A percentile compares a stretch with the other conserved stretches of the same genome.
phyloP scores from a whole-genome alignment of 2,329 filamentous ascomycete species.

The Furcasterigmium furcatum region DNA sequence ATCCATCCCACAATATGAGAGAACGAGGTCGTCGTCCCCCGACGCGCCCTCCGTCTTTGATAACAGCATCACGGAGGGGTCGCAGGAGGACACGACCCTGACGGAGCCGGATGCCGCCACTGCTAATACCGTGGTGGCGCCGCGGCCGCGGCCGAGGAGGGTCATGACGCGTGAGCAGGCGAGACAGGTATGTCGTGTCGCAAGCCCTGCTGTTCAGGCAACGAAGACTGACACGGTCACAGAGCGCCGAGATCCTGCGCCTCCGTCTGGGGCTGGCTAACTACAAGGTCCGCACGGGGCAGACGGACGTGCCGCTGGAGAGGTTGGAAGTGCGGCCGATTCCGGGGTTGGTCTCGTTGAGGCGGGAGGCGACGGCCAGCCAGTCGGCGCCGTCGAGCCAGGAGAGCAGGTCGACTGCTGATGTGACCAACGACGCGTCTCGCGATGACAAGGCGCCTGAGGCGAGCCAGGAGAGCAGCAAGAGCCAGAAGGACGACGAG shows the following conservation, averaged over 20 bases:
- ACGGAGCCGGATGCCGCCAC: slow-evolving; percentile 50
- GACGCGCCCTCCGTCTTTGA: slow-evolving; percentile 49
- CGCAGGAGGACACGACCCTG: slow-evolving; percentile 39
- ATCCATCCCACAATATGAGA: background rate
- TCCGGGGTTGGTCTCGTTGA: slow-evolving; percentile 4
- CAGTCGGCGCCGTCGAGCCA: slow-evolving; percentile 14
- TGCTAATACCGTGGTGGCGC: too few species aligned
- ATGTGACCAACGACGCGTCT: slow-evolving; percentile 6
- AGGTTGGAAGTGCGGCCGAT: slow-evolving; percentile 45
- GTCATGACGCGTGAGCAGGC: slow-evolving; percentile 49
- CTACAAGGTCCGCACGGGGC: slow-evolving; percentile 74
- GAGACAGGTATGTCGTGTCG: slow-evolving; percentile 48
- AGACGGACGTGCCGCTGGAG: slow-evolving; percentile 63
- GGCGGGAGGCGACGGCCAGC: slow-evolving; percentile 10
- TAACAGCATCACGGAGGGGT: slow-evolving; percentile 40
- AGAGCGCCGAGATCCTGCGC: slow-evolving; percentile 64
- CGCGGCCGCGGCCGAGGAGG: slow-evolving; percentile 16
- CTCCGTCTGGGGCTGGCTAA: slow-evolving; percentile 68
- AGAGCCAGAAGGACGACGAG: slow-evolving; percentile 7
- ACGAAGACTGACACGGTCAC: slow-evolving; percentile 12
- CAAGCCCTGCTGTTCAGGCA: too few species aligned
- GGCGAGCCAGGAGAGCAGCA: slow-evolving; percentile 6
- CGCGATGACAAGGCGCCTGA: background rate
- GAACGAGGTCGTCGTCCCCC: slow-evolving; percentile 17
- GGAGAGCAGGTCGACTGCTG: slow-evolving; percentile 12